Percentiles rank a stretch among this genome's conserved stretches.
phyloP scores from a whole-genome alignment of 495 filamentous ascomycete genomes.

The Jackrogersella minutella region DNA sequence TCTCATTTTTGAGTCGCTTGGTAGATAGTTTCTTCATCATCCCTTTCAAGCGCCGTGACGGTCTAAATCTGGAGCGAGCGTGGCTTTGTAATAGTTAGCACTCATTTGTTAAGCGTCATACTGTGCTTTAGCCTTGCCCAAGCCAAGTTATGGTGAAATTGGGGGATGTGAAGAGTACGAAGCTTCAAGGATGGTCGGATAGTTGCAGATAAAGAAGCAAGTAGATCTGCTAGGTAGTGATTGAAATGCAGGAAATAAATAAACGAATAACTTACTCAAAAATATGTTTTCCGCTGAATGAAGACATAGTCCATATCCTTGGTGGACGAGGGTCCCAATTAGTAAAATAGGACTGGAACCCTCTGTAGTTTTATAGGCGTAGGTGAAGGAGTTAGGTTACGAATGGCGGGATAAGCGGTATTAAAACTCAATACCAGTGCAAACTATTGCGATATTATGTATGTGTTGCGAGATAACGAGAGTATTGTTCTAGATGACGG shows the following conservation, averaged over 20 bases:
- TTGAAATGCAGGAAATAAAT: neutral
- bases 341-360: slow-evolving; percentile 5
- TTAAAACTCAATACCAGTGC: neutral
- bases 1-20: slow-evolving; percentile 2
- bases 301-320: slow-evolving; percentile 15
- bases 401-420: neutral
- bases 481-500: too few species aligned
- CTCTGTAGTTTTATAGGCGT: neutral
- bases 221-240: too few species aligned
- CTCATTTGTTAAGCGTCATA: neutral
- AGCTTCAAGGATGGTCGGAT: neutral
- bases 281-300: slow-evolving; percentile 24
- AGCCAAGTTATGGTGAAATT: neutral
- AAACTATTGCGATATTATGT: too few species aligned
- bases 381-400: neutral
- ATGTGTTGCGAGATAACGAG: too few species aligned
- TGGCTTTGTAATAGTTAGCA: slow-evolving; percentile 28
- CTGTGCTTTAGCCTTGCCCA: neutral
- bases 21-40: slow-evolving; percentile 27
- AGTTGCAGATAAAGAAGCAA: too few species aligned
- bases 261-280: slow-evolving; percentile 17
- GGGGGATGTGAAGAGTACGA: neutral
- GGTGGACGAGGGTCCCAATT: slow-evolving; percentile 18
- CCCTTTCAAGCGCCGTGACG: slow-evolving; percentile 2
- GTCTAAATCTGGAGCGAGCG: slow-evolving; percentile 21